phyloP scores from a whole-genome alignment of 2,329 filamentous ascomycete species.

The Dactylellina haptotyla region DNA sequence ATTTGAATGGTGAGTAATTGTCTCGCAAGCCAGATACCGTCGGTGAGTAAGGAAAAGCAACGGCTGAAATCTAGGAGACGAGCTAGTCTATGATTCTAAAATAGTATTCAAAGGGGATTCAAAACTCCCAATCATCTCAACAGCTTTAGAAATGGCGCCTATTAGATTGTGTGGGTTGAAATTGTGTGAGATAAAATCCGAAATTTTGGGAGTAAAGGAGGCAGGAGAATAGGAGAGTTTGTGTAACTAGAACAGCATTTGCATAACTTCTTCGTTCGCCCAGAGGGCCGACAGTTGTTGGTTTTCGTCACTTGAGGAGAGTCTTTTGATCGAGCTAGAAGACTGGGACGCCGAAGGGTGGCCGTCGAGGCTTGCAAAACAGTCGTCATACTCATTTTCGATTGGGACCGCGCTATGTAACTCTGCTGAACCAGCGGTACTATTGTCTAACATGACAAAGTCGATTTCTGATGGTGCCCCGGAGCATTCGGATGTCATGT shows the following conservation, averaged over 20 bases:
- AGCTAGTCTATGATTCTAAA: neutral
- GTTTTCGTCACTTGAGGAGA: neutral
- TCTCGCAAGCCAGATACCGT: no score
- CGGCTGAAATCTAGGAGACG: no score
- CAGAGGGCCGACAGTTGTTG: neutral
- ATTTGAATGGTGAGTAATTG: no score
- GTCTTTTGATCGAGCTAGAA: neutral
- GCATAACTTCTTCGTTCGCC: constrained; percentile 27
- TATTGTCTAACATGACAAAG: constrained; percentile 24
- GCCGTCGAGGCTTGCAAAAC: constrained; percentile 2
- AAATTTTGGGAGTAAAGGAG: constrained; percentile 10
- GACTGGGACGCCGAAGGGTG: neutral
- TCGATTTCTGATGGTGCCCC: constrained; percentile 17
- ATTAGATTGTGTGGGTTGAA: constrained; percentile 7
- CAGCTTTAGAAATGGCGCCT: constrained; percentile 5
- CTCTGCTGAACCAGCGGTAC: neutral
- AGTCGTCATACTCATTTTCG: constrained; percentile 19
- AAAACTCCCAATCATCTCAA: constrained; percentile 13
- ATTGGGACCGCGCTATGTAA: neutral
- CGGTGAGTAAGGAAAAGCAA: neutral
- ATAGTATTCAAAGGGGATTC: constrained; percentile 17
- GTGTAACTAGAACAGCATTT: constrained; percentile 48
- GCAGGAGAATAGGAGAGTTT: constrained; percentile 5
- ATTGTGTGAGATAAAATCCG: constrained; percentile 11
- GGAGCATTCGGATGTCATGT: constrained; percentile 35